Evolutionary conservation across 192 early-diverging fungal genomes (phyloP).

Genomic region (Kickxella alabastrina): DNA sequence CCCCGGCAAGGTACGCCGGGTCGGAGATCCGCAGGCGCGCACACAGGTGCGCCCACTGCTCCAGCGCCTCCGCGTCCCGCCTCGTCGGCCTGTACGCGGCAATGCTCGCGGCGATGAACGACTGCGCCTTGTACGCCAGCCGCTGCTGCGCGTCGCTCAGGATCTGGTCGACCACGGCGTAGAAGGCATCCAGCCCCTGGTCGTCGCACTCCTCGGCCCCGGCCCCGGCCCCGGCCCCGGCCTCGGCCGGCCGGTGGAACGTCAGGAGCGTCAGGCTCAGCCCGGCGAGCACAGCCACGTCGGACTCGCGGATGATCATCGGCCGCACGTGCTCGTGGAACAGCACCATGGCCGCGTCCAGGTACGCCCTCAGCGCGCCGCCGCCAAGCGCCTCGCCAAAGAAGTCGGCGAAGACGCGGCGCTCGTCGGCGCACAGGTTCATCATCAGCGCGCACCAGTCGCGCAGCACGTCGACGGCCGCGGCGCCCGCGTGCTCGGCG

Average conservation of each 20-base stretch:
- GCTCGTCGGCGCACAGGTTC: slow-evolving; percentile 80
- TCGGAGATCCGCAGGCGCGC: slow-evolving; percentile 9
- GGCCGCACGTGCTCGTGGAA: slow-evolving; percentile 86
- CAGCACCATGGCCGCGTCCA: slow-evolving; percentile 69
- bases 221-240: not conserved
- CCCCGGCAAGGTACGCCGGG: slow-evolving; percentile 11
- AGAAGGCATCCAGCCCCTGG: slow-evolving; percentile 55
- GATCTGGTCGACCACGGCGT: slow-evolving; percentile 70
- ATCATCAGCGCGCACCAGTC: slow-evolving; percentile 78
- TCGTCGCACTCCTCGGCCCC: slow-evolving; percentile 17
- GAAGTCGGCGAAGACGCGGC: slow-evolving; percentile 71
- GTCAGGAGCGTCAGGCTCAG: slow-evolving; percentile 58
- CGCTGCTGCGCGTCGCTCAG: slow-evolving; percentile 86
- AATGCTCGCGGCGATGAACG: slow-evolving; percentile 59
- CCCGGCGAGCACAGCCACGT: slow-evolving; percentile 78
- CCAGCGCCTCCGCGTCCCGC: slow-evolving; percentile 8
- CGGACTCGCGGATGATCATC: slow-evolving; percentile 78
- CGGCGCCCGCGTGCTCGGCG: slow-evolving; percentile 16
- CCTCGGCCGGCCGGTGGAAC: slow-evolving; percentile 10
- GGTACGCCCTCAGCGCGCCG: slow-evolving; percentile 57
- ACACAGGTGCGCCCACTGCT: slow-evolving; percentile 19
- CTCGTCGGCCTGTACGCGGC: slow-evolving; percentile 15
- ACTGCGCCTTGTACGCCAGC: slow-evolving; percentile 82
- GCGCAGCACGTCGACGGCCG: slow-evolving; percentile 19
- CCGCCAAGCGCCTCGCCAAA: slow-evolving; percentile 58